A percentile compares a stretch with the other conserved stretches of the same genome.
These are phyloP conservation scores for Xerocomellus chrysenteron DNA, from an alignment of 768 basidiomycete genomes.

Conservation along the genomic window DNA sequence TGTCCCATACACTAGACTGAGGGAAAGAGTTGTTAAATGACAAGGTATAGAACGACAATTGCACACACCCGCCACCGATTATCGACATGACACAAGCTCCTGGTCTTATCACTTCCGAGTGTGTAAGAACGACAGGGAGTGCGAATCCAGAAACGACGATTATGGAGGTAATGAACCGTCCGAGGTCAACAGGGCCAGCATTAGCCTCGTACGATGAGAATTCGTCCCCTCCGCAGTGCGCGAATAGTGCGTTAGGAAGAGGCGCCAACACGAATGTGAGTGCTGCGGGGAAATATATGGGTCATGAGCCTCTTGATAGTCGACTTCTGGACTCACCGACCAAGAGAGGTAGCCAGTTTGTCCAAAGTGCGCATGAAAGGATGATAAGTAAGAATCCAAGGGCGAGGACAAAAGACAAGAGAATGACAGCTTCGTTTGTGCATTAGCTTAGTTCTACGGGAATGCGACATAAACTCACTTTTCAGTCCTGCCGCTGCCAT, in stretches of 20 bases:
- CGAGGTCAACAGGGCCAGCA: slow-evolving; percentile 79
- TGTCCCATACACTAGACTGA: slow-evolving; percentile 83
- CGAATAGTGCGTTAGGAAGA: slow-evolving; percentile 89
- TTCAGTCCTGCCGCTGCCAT: slow-evolving; percentile 71
- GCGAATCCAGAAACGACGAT: slow-evolving; percentile 94
- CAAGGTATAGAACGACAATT: neutral
- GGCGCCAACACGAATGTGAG: slow-evolving; percentile 94
- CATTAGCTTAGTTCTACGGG: neutral
- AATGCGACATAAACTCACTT: slow-evolving; percentile 44
- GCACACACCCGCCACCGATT: slow-evolving; percentile 75
- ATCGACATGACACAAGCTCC: slow-evolving; percentile 94
- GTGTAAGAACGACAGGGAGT: slow-evolving; percentile 87
- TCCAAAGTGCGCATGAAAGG: slow-evolving; percentile 92
- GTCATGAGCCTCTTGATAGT: neutral
- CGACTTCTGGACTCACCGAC: slow-evolving; percentile 66
- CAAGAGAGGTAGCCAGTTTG: slow-evolving; percentile 95
- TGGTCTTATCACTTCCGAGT: slow-evolving; percentile 81
- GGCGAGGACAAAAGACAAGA: slow-evolving; percentile 95
- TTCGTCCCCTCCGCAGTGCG: slow-evolving; percentile 91
- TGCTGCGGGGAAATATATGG: slow-evolving; percentile 46
- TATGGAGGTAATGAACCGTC: slow-evolving; percentile 88
- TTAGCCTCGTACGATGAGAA: slow-evolving; percentile 75
- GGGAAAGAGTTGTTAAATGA: neutral
- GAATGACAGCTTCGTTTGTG: slow-evolving; percentile 73
- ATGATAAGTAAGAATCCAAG: slow-evolving; percentile 98